Conservation (phyloP, 495 filamentous ascomycete genomes). For the Entonaema liquescens region DNA sequence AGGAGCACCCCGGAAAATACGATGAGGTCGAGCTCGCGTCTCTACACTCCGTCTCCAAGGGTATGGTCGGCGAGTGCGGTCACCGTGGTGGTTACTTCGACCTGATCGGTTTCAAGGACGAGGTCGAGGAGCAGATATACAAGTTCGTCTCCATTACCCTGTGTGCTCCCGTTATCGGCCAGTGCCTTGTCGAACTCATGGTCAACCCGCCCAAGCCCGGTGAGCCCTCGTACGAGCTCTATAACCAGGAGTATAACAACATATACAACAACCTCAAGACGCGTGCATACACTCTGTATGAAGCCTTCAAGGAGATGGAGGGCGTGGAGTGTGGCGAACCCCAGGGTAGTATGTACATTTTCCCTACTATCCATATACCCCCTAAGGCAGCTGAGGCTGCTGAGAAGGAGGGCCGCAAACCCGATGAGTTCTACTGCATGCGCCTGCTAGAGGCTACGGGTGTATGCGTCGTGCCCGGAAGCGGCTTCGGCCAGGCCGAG, state of each 20-base stretch:
- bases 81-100: slow-evolving; percentile 98
- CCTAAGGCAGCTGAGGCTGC: slow-evolving; percentile 78
- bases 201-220: slow-evolving; percentile 89
- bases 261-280: slow-evolving; percentile 78
- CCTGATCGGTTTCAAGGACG: slow-evolving; percentile 83
- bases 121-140: slow-evolving; percentile 93
- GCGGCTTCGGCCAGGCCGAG: slow-evolving; percentile 93
- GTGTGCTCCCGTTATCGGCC: slow-evolving; percentile 92
- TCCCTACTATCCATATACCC: slow-evolving; percentile 88
- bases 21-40: slow-evolving; percentile 88
- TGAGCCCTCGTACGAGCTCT: slow-evolving; percentile 81
- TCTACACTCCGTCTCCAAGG: slow-evolving; percentile 88
- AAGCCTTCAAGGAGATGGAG: slow-evolving; percentile 93
- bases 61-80: slow-evolving; percentile 98
- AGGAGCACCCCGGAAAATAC: slow-evolving; percentile 74
- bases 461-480: slow-evolving; percentile 92
- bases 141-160: slow-evolving; percentile 97
- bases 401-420: slow-evolving; percentile 71
- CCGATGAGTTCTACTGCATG: slow-evolving; percentile 95
- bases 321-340: slow-evolving; percentile 89
- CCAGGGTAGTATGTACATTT: slow-evolving; percentile 96
- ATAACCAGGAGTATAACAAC: slow-evolving; percentile 81
- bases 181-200: slow-evolving; percentile 96
- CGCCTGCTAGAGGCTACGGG: slow-evolving; percentile 91
- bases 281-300: slow-evolving; percentile 83